Conservation (phyloP, 139 green algal genomes). For the Zygnema circumcarinatum region DNA sequence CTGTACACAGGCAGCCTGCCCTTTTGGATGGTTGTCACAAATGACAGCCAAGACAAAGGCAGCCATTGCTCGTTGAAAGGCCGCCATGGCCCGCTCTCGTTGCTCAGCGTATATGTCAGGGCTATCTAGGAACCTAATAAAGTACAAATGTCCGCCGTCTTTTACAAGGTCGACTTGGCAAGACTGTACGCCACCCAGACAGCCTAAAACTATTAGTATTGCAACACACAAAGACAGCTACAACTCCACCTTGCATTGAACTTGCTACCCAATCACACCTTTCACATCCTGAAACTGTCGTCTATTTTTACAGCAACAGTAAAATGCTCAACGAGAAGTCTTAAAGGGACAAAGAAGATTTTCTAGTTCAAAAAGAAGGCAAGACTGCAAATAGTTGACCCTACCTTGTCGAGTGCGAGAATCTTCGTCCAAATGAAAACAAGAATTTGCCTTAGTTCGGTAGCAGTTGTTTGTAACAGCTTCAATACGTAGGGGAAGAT, state of each 20-base stretch:
- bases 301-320: too few species aligned
- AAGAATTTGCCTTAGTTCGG: slow-evolving; percentile 90
- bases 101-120: slow-evolving; percentile 57
- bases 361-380: too few species aligned
- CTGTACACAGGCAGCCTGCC: slow-evolving; percentile 61
- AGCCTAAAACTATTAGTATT: background rate
- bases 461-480: slow-evolving; percentile 95
- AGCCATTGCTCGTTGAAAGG: slow-evolving; percentile 71
- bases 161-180: slow-evolving; percentile 91
- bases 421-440: slow-evolving; percentile 99
- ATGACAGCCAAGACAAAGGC: slow-evolving; percentile 94
- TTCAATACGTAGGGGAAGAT: slow-evolving; percentile 99
- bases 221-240: background rate
- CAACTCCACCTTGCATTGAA: slow-evolving; percentile 63
- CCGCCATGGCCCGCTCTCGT: slow-evolving; percentile 41
- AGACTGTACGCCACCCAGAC: slow-evolving; percentile 28
- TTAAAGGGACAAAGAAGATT: too few species aligned
- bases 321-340: too few species aligned
- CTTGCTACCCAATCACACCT: too few species aligned
- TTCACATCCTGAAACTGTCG: too few species aligned
- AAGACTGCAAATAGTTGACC: too few species aligned
- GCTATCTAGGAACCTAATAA: slow-evolving; percentile 90
- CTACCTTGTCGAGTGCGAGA: slow-evolving; percentile 85
- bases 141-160: slow-evolving; percentile 95
- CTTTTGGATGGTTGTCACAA: slow-evolving; percentile 79